Percentiles rank a stretch among this genome's conserved stretches.
Conservation (phyloP, 179 eudicot genomes). For the Spinacia oleracea region DNA sequence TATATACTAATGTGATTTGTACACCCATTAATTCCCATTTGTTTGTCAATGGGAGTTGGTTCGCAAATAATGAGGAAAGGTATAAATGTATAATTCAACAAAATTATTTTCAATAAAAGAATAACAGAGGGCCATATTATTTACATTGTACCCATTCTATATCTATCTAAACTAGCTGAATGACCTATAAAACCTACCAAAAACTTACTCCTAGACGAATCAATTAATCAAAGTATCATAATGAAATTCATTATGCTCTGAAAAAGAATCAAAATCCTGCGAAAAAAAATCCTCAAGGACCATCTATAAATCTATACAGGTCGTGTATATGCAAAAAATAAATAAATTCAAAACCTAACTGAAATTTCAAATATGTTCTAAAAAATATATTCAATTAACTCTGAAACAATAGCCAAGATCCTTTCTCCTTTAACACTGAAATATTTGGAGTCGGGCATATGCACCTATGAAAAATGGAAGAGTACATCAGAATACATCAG, state of each 20-base stretch:
- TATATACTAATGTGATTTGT: neutral
- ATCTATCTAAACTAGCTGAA: neutral
- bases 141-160: neutral
- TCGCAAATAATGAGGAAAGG: neutral
- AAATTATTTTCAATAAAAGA: neutral
- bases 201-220: neutral
- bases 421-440: neutral
- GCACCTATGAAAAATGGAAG: slow-evolving; percentile 7
- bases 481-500: neutral
- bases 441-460: neutral
- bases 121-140: neutral
- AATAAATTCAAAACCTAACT: neutral
- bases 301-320: neutral
- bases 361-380: neutral
- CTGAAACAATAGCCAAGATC: neutral
- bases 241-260: neutral
- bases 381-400: neutral
- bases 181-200: neutral
- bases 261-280: neutral
- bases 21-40: neutral
- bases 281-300: neutral
- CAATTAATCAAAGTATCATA: neutral
- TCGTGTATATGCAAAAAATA: neutral
- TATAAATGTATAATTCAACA: neutral
- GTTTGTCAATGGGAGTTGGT: too few species aligned